phyloP scores from a whole-genome alignment of 148 eudicot species.

The Nyssa sinensis region DNA sequence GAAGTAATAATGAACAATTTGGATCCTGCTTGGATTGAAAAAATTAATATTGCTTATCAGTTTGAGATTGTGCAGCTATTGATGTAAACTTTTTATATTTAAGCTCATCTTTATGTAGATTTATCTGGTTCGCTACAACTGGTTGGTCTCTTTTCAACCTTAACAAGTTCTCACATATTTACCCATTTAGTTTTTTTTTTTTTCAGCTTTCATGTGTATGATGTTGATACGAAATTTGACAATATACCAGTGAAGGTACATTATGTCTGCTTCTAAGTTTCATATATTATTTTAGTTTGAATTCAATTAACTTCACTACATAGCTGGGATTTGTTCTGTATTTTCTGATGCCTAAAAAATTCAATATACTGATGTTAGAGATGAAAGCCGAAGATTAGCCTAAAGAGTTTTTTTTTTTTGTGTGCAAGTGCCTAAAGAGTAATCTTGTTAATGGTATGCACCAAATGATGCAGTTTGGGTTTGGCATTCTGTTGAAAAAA shows the following conservation, averaged over 20 bases:
- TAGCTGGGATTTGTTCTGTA: neutral
- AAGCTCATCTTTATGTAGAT: neutral
- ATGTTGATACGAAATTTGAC: slow-evolving; percentile 77
- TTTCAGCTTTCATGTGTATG: slow-evolving; percentile 79
- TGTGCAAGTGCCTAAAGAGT: too few relatives aligned
- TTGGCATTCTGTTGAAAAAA: too few relatives aligned
- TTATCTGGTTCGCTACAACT: neutral
- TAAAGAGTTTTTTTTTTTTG: too few relatives aligned
- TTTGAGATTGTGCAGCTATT: slow-evolving; percentile 85
- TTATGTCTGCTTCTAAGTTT: neutral
- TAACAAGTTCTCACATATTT: slow-evolving; percentile 3
- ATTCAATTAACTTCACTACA: neutral
- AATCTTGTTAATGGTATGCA: too few relatives aligned
- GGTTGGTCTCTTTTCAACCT: neutral
- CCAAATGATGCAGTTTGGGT: too few relatives aligned
- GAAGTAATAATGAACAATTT: slow-evolving; percentile 84
- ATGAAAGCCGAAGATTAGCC: too few relatives aligned
- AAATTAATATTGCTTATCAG: slow-evolving; percentile 64
- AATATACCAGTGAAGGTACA: slow-evolving; percentile 73
- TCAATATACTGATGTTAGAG: too few relatives aligned
- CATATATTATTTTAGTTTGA: neutral
- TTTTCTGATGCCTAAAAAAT: neutral
- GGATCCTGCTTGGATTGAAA: slow-evolving; percentile 80
- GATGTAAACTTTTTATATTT: slow-evolving; percentile 43
- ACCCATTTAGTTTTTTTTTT: slow-evolving; percentile 14